Evolutionary conservation across 257 asterid species (phyloP), one percentile per base, ranked within the genome.

Genomic region (Apocynum venetum): DNA sequence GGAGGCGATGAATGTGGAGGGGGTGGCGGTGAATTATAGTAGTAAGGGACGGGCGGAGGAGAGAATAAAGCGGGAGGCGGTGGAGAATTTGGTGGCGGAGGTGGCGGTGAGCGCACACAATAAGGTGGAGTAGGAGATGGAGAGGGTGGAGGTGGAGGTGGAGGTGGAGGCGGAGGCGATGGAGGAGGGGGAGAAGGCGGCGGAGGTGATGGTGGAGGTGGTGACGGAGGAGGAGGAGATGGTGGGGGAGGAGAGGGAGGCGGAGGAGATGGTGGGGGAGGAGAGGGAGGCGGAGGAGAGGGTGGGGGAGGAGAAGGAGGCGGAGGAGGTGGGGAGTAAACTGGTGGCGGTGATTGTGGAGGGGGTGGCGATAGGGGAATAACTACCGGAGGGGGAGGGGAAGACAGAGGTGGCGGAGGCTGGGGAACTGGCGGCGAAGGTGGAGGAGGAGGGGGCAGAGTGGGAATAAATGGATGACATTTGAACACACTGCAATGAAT

Each of bases 401-500:
- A 63, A 5, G 8, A 74, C 76, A 17, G 84, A 25, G 31, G 83
- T n/a, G 80, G 72, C 0, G 81, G 19, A 0, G 77, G 55, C 0
- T 71, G 35, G 0, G 86, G 82, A 8, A 81, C 17, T 0, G 87
- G 88, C 35, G 78, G 79, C 0, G 82, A 74, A 1, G 87, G 86
- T 0, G 86, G 83, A 0, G 82, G 84, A 5, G 83, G 73, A 13
- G 81, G 59, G 1, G 87, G 87, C 35, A 81, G 80, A 47, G 88
- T 77, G 0, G 98, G 98, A 82, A 86, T 66, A 73, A 93, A 93
- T 6, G 87, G 89, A 64, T 84, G 90, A 80, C 98, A 93, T 60
- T 72, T 89, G 47, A 93, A 93, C 47, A 94, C 93, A 77, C 93
- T 81, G 71, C 98, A 93, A 77, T 90, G 93, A 79, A 91, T 53